Percentiles rank a stretch among this genome's conserved stretches.
Evolutionary conservation across 306 rosid genomes (phyloP).

Genomic region (Gastrolobium villosum): DNA sequence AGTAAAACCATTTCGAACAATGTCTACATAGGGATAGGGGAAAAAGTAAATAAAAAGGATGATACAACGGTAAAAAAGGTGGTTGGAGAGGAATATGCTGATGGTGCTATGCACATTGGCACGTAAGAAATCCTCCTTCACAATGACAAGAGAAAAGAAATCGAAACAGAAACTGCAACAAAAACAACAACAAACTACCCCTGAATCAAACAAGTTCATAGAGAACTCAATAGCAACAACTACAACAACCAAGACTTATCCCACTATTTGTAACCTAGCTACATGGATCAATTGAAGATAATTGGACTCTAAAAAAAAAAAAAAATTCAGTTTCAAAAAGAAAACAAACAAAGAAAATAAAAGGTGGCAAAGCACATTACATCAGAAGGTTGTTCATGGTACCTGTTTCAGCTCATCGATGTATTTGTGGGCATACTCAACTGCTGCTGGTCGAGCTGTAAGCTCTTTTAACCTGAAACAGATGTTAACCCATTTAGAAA

Average conservation of each 20-base stretch:
- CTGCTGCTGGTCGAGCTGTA: conserved; percentile 80
- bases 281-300: neutral
- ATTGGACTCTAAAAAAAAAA: neutral
- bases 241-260: conserved; percentile 20
- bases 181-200: neutral
- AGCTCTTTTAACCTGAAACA: conserved; percentile 87
- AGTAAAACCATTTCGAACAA: neutral
- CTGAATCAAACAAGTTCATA: neutral
- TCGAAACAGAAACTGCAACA: neutral
- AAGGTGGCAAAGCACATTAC: conserved; percentile 20
- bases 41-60: too few species aligned
- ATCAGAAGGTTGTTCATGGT: conserved; percentile 19
- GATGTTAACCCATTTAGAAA: conserved; percentile 49
- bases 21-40: neutral
- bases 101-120: neutral
- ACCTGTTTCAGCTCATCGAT: conserved; percentile 83
- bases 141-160: neutral
- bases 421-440: conserved; percentile 72
- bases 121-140: neutral
- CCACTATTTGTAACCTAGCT: conserved; percentile 2
- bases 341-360: neutral
- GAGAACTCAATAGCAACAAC: neutral
- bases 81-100: neutral
- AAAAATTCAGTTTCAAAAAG: neutral
- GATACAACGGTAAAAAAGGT: neutral